phyloP scores from a whole-genome alignment of 2,329 filamentous ascomycete genomes.

The Scytalidium lignicola region DNA sequence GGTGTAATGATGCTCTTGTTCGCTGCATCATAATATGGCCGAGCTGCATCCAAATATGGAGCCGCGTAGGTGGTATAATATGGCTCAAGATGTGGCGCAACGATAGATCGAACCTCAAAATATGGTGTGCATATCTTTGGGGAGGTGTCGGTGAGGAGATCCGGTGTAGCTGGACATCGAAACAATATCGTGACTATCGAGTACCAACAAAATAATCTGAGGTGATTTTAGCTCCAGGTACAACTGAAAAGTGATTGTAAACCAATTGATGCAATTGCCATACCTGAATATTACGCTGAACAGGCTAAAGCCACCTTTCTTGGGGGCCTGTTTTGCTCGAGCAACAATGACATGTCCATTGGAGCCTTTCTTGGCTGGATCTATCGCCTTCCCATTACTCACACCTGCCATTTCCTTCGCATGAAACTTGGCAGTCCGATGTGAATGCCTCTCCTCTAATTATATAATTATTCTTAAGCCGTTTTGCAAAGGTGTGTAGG shows the following conservation, averaged over 20 bases:
- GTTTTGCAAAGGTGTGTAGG: neutral
- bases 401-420: slow-evolving; percentile 31
- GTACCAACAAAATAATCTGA: slow-evolving; percentile 80
- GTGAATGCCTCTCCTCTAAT: neutral
- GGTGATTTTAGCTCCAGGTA: slow-evolving; percentile 6
- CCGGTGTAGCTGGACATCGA: slow-evolving; percentile 68
- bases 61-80: slow-evolving; percentile 83
- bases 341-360: slow-evolving; percentile 34
- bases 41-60: slow-evolving; percentile 71
- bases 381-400: slow-evolving; percentile 31
- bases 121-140: slow-evolving; percentile 82
- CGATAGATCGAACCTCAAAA: slow-evolving; percentile 55
- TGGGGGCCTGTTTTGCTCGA: slow-evolving; percentile 23
- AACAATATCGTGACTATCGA: slow-evolving; percentile 75
- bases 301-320: slow-evolving; percentile 26
- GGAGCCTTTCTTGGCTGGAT: slow-evolving; percentile 25
- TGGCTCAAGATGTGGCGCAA: slow-evolving; percentile 72
- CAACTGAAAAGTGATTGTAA: neutral
- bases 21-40: slow-evolving; percentile 66
- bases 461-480: neutral
- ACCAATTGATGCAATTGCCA: slow-evolving; percentile 12
- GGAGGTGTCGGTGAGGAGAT: slow-evolving; percentile 62
- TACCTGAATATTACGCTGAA: slow-evolving; percentile 53
- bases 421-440: slow-evolving; percentile 11
- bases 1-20: slow-evolving; percentile 66